Conservation (phyloP, 495 filamentous ascomycete genomes). For the Podospora pseudopauciseta region DNA sequence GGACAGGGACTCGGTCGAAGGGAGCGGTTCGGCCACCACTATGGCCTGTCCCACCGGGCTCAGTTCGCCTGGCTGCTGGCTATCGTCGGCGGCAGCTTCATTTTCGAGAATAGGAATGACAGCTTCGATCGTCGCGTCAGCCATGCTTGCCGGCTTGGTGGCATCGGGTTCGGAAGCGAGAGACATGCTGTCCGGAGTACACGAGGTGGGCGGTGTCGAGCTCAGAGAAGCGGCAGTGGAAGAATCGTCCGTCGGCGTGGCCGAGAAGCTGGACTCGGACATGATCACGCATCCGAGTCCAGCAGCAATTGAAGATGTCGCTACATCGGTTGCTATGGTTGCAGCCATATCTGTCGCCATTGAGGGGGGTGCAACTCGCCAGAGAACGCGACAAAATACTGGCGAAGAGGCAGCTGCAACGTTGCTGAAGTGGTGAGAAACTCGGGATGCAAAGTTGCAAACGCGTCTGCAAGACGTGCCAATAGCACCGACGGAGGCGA, state of each 20-base stretch:
- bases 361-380: neutral
- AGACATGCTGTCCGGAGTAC: constrained; percentile 44
- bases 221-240: constrained; percentile 44
- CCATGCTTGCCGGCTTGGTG: constrained; percentile 20
- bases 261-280: constrained; percentile 33
- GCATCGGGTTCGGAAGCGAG: constrained; percentile 39
- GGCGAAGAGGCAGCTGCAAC: neutral
- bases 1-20: constrained; percentile 19
- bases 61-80: constrained; percentile 22
- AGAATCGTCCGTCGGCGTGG: constrained; percentile 36
- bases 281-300: constrained; percentile 25
- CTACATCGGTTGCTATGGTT: neutral
- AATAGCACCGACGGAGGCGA: neutral
- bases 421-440: neutral
- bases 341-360: neutral
- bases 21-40: constrained; percentile 30
- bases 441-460: constrained; percentile 2
- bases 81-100: constrained; percentile 14
- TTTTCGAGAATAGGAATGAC: constrained; percentile 24
- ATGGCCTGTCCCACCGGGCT: constrained; percentile 38
- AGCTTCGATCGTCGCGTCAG: constrained; percentile 21
- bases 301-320: constrained; percentile 1
- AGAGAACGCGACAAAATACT: neutral
- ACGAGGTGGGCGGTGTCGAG: constrained; percentile 47
- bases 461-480: constrained; percentile 7